These are phyloP conservation scores for Saccharomyces eubayanus DNA, from an alignment of 805 yeast species.

Conservation along the genomic window DNA sequence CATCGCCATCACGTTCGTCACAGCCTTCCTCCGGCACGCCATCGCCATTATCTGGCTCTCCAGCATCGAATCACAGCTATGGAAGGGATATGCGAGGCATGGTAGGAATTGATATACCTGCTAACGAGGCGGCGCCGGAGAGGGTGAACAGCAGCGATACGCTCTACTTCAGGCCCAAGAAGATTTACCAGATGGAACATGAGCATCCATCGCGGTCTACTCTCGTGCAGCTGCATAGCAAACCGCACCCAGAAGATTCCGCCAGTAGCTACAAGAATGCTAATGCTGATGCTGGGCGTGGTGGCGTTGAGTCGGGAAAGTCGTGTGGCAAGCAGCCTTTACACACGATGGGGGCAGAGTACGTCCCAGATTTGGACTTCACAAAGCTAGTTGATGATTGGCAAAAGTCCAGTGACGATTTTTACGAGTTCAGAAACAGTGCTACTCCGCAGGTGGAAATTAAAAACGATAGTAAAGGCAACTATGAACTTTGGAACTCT, in stretches of 20 bases:
- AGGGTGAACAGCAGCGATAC: conserved; percentile 5
- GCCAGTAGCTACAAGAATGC: neutral
- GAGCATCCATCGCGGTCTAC: conserved; percentile 20
- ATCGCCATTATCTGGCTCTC: neutral
- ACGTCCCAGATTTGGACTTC: conserved; percentile 64
- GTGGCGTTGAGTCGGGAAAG: neutral
- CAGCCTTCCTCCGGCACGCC: neutral
- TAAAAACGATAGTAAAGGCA: neutral
- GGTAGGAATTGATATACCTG: neutral
- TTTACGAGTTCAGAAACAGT: neutral
- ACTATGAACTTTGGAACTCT: neutral
- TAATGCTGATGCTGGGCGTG: neutral
- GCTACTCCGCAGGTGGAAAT: neutral
- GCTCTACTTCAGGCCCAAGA: conserved; percentile 18
- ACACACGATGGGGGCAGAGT: conserved; percentile 65
- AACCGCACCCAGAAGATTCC: neutral
- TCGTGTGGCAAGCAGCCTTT: neutral
- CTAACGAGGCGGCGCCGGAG: neutral
- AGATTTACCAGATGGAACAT: conserved; percentile 17
- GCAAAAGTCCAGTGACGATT: conserved; percentile 24
- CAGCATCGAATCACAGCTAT: neutral
- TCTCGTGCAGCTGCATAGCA: conserved; percentile 26
- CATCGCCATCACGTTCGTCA: neutral
- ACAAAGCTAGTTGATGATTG: conserved; percentile 41
- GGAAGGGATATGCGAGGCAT: neutral